Base-by-base conservation (phyloP, 2,329 filamentous ascomycete genomes). In the Ambrosiella beaveri region DNA sequence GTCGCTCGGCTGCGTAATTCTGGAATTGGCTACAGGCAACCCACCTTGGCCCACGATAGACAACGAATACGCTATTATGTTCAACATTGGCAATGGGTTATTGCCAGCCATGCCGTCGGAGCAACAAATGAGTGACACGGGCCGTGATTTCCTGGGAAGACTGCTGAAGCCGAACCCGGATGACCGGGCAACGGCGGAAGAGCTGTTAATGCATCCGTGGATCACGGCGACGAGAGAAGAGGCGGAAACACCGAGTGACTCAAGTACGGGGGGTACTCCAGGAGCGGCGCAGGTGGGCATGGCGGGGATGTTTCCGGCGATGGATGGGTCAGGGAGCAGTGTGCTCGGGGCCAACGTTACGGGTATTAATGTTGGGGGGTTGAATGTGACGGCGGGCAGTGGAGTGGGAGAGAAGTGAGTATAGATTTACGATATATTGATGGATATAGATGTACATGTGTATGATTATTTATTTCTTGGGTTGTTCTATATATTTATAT, bases 61-160 rank as follows among this genome's bases (percentile, higher is more conserved):
- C 73, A 98, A 98, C 68, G 93, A 98, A 70, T 98, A 90, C 89
- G 93, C 93, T 47, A 97, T 98, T 73, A 98, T 98, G 93, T 98
- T 96, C 77, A 97, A 97, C 74, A 98, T 98, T 66, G 93, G 93
- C 1, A 91, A 95, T 68, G 93, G 93, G 63, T 95, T 96, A 65
- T 86, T 89, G 54, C 93, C 93, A 5, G 85, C 88, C 67, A 76
- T 96, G 58, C 93, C 93, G 1, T 77, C 80, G 0, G 68, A 75
- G 0, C 91, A 97, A 56, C 91, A 97, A 70, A 79, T 98, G 62
- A 93, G 86, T 66, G 79, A 84, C 0, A 71, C 81, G 58, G 93
- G 93, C 19, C 82, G 96, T 62, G 89, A 97, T 67, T 97, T 98
- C 66, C 70, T 98, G 63, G 81, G 80, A 65, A 81, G 80, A 63